Conservation (phyloP, 1,284 basidiomycete genomes). For the Stygiomarasmius scandens region DNA sequence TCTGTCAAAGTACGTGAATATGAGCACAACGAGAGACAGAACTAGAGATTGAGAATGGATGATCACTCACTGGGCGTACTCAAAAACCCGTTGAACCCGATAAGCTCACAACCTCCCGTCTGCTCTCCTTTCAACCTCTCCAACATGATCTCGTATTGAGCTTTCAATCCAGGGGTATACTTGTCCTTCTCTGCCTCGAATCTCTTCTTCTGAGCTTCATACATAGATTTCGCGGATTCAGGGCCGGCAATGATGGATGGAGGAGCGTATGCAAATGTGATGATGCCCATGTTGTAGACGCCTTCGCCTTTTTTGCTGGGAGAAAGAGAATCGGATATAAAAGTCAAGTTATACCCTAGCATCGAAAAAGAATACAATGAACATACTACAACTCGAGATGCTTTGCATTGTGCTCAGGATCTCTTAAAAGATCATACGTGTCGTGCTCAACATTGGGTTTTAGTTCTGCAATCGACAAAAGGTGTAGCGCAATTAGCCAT, state of each 20-base stretch:
- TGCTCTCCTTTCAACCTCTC: slow-evolving; percentile 30
- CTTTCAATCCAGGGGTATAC: slow-evolving; percentile 28
- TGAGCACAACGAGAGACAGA: too few species aligned
- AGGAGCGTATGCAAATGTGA: slow-evolving; percentile 28
- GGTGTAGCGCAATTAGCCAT: not conserved
- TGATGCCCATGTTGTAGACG: slow-evolving; percentile 29
- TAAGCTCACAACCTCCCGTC: slow-evolving; percentile 32
- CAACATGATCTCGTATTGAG: slow-evolving; percentile 39
- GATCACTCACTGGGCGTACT: slow-evolving; percentile 19
- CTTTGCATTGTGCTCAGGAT: slow-evolving; percentile 27
- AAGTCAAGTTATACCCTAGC: not conserved
- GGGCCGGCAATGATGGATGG: slow-evolving; percentile 23
- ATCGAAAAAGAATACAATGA: not conserved
- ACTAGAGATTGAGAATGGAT: too few species aligned
- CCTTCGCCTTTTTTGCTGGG: slow-evolving; percentile 22
- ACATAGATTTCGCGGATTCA: slow-evolving; percentile 21
- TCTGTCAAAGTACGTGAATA: too few species aligned
- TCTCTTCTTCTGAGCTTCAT: slow-evolving; percentile 27
- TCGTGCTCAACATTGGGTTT: slow-evolving; percentile 29
- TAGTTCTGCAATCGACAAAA: too few species aligned
- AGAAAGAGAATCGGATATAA: not conserved
- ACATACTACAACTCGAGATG: slow-evolving; percentile 36
- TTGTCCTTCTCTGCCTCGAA: slow-evolving; percentile 20
- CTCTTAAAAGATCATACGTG: slow-evolving; percentile 33
- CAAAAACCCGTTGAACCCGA: slow-evolving; percentile 26